phyloP scores from a whole-genome alignment of 495 filamentous ascomycete species.

The Aspergillus mulundensis region DNA sequence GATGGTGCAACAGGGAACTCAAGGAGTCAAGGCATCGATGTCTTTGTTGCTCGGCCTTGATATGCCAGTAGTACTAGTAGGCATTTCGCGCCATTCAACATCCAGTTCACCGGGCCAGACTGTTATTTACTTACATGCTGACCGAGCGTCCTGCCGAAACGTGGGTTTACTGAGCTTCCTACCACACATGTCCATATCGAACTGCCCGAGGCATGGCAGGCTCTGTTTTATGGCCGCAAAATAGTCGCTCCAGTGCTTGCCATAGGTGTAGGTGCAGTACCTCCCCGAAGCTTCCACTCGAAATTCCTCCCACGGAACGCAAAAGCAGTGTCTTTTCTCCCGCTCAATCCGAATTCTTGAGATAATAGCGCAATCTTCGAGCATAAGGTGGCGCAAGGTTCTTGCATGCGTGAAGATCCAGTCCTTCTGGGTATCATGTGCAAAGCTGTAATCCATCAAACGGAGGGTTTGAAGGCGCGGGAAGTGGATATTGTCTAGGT shows the following conservation, averaged over 20 bases:
- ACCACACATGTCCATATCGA: not conserved
- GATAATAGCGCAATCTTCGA: not conserved
- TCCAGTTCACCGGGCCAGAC: too few relatives aligned
- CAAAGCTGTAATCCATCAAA: not conserved
- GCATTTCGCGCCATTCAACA: too few relatives aligned
- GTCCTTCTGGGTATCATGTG: not conserved
- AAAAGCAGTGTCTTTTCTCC: not conserved
- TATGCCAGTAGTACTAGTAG: too few relatives aligned
- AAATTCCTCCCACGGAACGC: not conserved
- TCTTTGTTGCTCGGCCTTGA: too few relatives aligned
- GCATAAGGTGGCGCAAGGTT: not conserved
- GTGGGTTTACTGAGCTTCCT: not conserved
- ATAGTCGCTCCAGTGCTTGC: not conserved
- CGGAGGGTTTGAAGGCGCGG: not conserved
- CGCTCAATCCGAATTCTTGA: not conserved
- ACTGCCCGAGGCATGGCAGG: not conserved
- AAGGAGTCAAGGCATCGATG: too few relatives aligned
- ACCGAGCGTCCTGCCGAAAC: not conserved
- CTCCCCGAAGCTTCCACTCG: not conserved
- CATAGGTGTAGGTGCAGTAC: not conserved
- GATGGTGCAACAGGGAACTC: too few relatives aligned
- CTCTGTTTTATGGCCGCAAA: not conserved
- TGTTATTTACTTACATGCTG: not conserved
- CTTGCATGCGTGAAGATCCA: not conserved
- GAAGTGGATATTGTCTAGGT: not conserved